phyloP scores from a whole-genome alignment of 2,329 filamentous ascomycete species.

The Nannizziopsis barbatae region DNA sequence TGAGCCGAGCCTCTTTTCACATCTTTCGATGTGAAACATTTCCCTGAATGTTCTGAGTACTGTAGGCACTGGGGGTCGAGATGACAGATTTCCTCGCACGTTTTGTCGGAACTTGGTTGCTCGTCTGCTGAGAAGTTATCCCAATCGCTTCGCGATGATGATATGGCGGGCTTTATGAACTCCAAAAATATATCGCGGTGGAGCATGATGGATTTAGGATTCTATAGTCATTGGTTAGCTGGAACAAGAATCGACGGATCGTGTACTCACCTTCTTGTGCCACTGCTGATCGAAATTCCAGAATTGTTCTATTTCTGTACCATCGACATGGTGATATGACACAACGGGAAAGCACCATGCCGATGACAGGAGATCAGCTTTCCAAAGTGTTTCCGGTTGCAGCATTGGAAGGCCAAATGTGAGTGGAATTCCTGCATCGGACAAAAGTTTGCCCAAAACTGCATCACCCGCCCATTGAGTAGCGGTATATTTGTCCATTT shows the following conservation, averaged over 20 bases:
- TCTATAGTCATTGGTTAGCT: constrained; percentile 2
- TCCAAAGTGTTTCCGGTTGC: constrained; percentile 33
- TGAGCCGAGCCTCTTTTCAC: constrained; percentile 1
- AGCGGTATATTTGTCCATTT: constrained; percentile 38
- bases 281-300: constrained; percentile 40
- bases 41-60: constrained; percentile 9
- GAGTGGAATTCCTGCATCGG: constrained; percentile 37
- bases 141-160: constrained; percentile 5
- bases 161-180: constrained; percentile 6
- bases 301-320: constrained; percentile 34
- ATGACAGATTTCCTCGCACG: constrained; percentile 6
- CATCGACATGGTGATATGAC: constrained; percentile 40
- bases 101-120: neutral
- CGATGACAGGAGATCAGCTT: constrained; percentile 35
- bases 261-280: constrained; percentile 7
- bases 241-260: neutral
- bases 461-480: constrained; percentile 42
- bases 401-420: constrained; percentile 41
- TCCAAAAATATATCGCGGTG: constrained; percentile 13
- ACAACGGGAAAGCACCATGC: constrained; percentile 43
- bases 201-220: constrained; percentile 1
- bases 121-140: constrained; percentile 12
- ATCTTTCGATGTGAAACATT: constrained; percentile 11
- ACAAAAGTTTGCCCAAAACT: constrained; percentile 39
- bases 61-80: constrained; percentile 10